Evolutionary conservation across 345 rosid genomes (phyloP).

Genomic region (Reutealis trisperma): DNA sequence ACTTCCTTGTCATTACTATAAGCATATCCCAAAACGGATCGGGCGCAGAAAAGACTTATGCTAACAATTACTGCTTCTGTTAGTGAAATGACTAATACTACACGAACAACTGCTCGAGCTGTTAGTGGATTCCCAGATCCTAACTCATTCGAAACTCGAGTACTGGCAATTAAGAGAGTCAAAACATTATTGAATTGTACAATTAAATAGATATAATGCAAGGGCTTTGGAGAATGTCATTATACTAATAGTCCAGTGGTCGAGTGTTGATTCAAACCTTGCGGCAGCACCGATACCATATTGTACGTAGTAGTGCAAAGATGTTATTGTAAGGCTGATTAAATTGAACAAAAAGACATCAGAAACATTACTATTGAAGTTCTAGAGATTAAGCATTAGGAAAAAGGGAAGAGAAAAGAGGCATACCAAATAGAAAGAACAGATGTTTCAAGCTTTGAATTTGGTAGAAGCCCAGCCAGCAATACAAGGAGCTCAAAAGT

Average conservation of each 20-base stretch:
- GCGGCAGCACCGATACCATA: constrained; percentile 54
- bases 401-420: no score
- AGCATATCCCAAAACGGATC: constrained; percentile 38
- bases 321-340: constrained; percentile 42
- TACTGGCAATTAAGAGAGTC: constrained; percentile 17
- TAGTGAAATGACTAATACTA: constrained; percentile 19
- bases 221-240: no score
- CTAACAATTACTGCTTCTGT: constrained; percentile 32
- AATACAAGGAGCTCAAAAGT: constrained; percentile 47
- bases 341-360: constrained; percentile 1
- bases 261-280: constrained; percentile 36
- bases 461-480: constrained; percentile 50
- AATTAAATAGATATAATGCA: no score
- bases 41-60: constrained; percentile 28
- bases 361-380: not conserved
- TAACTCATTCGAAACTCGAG: constrained; percentile 54
- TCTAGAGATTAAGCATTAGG: not conserved
- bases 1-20: constrained; percentile 42
- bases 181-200: not conserved
- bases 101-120: constrained; percentile 35
- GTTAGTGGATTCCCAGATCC: constrained; percentile 45
- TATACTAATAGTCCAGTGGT: no score
- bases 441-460: constrained; percentile 56
- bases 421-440: constrained; percentile 57
- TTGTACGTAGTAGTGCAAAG: constrained; percentile 42